Percentiles rank a stretch among this genome's conserved stretches.
Evolutionary conservation across 352 stramenopile genomes (phyloP).

Genomic region (Pythium sukuiense): DNA sequence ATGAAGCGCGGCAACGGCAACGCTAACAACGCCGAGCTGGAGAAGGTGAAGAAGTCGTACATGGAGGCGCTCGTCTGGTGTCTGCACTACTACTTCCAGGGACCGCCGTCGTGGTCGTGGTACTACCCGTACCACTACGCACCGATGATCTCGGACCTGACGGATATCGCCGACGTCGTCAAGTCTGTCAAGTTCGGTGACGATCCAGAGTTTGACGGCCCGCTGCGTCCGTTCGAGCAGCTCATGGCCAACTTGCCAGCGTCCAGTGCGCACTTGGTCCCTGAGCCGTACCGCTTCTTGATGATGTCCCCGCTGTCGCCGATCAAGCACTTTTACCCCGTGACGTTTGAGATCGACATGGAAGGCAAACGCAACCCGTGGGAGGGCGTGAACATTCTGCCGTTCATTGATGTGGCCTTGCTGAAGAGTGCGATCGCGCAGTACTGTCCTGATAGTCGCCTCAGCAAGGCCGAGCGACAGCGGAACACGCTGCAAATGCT

Average conservation of each 20-base stretch:
- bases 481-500: slow-evolving; percentile 86
- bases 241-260: slow-evolving; percentile 97
- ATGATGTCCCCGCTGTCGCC: slow-evolving; percentile 95
- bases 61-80: slow-evolving; percentile 82
- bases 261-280: slow-evolving; percentile 94
- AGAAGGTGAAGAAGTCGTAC: slow-evolving; percentile 72
- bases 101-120: slow-evolving; percentile 97
- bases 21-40: slow-evolving; percentile 50
- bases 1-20: slow-evolving; percentile 58
- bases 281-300: slow-evolving; percentile 91
- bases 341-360: slow-evolving; percentile 84
- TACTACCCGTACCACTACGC: slow-evolving; percentile 99
- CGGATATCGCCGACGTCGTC: slow-evolving; percentile 77
- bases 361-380: slow-evolving; percentile 94
- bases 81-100: slow-evolving; percentile 87
- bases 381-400: slow-evolving; percentile 98
- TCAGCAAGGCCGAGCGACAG: slow-evolving; percentile 88
- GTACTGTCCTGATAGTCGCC: slow-evolving; percentile 87
- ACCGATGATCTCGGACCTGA: slow-evolving; percentile 98
- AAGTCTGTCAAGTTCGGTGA: slow-evolving; percentile 84
- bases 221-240: slow-evolving; percentile 97
- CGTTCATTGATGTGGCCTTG: slow-evolving; percentile 96
- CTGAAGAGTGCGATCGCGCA: slow-evolving; percentile 92
- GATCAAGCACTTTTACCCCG: slow-evolving; percentile 96
- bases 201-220: slow-evolving; percentile 56